phyloP scores from a whole-genome alignment of 2,329 filamentous ascomycete species.

The Neospermospora avenae region DNA sequence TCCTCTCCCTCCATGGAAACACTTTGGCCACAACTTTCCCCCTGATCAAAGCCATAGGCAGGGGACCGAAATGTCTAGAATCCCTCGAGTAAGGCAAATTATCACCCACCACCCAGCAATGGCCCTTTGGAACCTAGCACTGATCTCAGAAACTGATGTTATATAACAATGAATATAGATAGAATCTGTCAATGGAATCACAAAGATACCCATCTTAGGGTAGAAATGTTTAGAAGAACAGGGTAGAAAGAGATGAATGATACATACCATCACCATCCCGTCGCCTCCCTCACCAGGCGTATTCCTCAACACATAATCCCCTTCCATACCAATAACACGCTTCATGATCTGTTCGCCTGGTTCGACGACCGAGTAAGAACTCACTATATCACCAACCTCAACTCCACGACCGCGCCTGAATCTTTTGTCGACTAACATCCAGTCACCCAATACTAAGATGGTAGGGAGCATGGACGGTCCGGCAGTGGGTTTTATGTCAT shows the following conservation, averaged over 20 bases:
- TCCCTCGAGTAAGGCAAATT: slow-evolving; percentile 82
- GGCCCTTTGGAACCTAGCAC: slow-evolving; percentile 76
- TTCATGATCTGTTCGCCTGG: slow-evolving; percentile 64
- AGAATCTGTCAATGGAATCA: too few relatives aligned
- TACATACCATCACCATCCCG: slow-evolving; percentile 56
- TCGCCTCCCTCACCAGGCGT: slow-evolving; percentile 54
- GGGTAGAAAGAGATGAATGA: neutral
- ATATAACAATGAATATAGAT: neutral
- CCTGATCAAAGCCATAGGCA: slow-evolving; percentile 79
- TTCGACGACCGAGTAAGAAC: slow-evolving; percentile 71
- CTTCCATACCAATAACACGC: slow-evolving; percentile 44
- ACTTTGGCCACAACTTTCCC: slow-evolving; percentile 72
- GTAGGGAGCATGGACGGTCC: slow-evolving; percentile 92
- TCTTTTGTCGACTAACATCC: slow-evolving; percentile 64
- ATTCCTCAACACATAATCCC: slow-evolving; percentile 69
- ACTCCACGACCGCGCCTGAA: slow-evolving; percentile 66
- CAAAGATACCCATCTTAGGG: too few relatives aligned
- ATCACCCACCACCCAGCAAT: slow-evolving; percentile 89
- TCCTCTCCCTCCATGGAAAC: slow-evolving; percentile 49
- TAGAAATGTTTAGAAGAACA: neutral
- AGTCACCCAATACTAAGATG: slow-evolving; percentile 64
- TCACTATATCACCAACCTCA: slow-evolving; percentile 79
- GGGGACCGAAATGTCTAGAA: slow-evolving; percentile 79
- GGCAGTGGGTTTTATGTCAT: slow-evolving; percentile 54
- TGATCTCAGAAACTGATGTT: neutral